These are phyloP conservation scores for Fusarium sp. DNA, from an alignment of 2,329 filamentous ascomycete species.

Conservation along the genomic window DNA sequence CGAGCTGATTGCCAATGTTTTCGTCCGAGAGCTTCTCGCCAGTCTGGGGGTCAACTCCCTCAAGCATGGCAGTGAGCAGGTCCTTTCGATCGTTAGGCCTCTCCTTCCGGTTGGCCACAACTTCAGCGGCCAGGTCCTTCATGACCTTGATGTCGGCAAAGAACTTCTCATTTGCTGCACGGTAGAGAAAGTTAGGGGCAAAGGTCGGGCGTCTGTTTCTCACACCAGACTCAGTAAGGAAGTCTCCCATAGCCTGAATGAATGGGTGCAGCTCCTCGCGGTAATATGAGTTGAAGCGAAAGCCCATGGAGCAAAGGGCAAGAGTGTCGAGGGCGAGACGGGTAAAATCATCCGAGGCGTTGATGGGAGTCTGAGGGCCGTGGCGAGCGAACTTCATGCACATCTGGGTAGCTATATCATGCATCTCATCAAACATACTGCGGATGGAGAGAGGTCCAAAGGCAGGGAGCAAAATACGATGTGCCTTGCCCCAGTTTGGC, in stretches of 20 bases:
- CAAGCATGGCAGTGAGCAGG: constrained; percentile 76
- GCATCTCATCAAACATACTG: constrained; percentile 76
- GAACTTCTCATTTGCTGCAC: constrained; percentile 62
- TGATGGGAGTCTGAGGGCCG: constrained; percentile 68
- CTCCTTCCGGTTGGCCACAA: constrained; percentile 69
- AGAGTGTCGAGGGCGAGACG: constrained; percentile 80
- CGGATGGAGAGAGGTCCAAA: constrained; percentile 77
- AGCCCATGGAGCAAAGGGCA: constrained; percentile 77
- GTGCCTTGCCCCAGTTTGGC: constrained; percentile 75
- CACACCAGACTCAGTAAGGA: constrained; percentile 67
- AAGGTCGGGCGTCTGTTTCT: constrained; percentile 60
- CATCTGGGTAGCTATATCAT: constrained; percentile 75
- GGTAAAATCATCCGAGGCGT: constrained; percentile 75
- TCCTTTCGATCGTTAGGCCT: constrained; percentile 71
- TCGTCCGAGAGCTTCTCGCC: constrained; percentile 72
- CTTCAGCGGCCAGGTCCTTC: constrained; percentile 66
- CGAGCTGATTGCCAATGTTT: constrained; percentile 76
- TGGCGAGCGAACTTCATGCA: constrained; percentile 76
- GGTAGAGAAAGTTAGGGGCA: constrained; percentile 62
- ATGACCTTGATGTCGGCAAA: constrained; percentile 66
- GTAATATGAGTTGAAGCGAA: constrained; percentile 82
- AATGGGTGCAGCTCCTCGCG: constrained; percentile 77
- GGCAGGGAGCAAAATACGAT: constrained; percentile 73
- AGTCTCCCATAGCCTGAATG: constrained; percentile 73
- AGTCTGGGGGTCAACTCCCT: constrained; percentile 74